These are phyloP conservation scores for Aureobasidium subglaciale DNA, from an alignment of 2,329 filamentous ascomycete species.

Conservation along the genomic window DNA sequence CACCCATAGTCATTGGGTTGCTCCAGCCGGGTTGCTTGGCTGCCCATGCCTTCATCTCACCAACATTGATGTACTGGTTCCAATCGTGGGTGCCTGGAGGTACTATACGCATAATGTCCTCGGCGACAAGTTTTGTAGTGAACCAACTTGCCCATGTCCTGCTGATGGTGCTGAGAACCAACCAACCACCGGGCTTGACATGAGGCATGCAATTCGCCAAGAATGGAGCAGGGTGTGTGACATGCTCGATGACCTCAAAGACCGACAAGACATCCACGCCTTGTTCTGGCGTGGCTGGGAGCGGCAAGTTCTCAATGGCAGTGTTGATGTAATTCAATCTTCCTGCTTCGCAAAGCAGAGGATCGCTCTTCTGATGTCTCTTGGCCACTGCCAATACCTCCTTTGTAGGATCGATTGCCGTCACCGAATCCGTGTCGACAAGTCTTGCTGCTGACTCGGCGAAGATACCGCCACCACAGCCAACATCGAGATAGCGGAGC, in stretches of 20 bases:
- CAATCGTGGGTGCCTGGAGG: slow-evolving; percentile 93
- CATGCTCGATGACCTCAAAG: slow-evolving; percentile 95
- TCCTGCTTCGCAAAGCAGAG: slow-evolving; percentile 50
- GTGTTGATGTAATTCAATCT: slow-evolving; percentile 65
- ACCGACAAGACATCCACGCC: slow-evolving; percentile 73
- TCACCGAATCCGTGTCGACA: slow-evolving; percentile 55
- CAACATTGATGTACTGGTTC: slow-evolving; percentile 87
- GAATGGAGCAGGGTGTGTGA: slow-evolving; percentile 68
- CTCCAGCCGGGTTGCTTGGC: slow-evolving; percentile 36
- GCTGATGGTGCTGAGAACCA: slow-evolving; percentile 87
- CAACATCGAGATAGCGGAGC: slow-evolving; percentile 77
- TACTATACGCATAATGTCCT: slow-evolving; percentile 80
- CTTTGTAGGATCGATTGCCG: slow-evolving; percentile 70
- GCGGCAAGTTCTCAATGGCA: slow-evolving; percentile 63
- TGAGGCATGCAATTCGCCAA: slow-evolving; percentile 64
- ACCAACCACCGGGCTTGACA: slow-evolving; percentile 84
- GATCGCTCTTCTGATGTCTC: slow-evolving; percentile 68
- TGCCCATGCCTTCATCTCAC: slow-evolving; percentile 57
- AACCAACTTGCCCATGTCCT: slow-evolving; percentile 83
- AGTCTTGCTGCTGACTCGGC: slow-evolving; percentile 77
- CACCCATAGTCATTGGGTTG: slow-evolving; percentile 69
- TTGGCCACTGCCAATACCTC: slow-evolving; percentile 69
- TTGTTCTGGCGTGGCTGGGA: slow-evolving; percentile 27
- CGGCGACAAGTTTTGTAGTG: slow-evolving; percentile 85
- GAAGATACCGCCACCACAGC: slow-evolving; percentile 94